Evolutionary conservation across 495 filamentous ascomycete genomes (phyloP), one percentile per base, ranked within the genome.

Genomic region (Hyaloscypha variabilis): DNA sequence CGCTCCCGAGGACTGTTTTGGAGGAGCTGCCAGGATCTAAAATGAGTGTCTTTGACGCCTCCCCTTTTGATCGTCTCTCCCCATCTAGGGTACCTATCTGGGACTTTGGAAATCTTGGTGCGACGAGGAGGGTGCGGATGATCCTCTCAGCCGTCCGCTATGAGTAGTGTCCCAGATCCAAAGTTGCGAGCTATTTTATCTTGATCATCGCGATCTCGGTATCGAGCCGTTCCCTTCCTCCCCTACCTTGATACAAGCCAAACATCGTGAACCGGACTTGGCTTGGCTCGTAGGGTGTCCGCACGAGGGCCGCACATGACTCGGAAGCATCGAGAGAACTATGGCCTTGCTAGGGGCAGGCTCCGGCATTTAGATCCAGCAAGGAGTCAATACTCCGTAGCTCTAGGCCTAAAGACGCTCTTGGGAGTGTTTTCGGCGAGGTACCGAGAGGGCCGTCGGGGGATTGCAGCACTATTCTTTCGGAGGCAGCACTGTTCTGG

Each of bases 181-280:
- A 28, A 14, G 24, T 10, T 29, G 54, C 24, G 17, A 21, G 24
- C 24, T 57, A 57, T 23, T 34, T 25, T 50, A 53, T 53, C 60
- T 28, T 62, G 60, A 62, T 54, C 28, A 54, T 54, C 46, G 6
- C 28, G 46, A 62, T 62, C 50, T 62, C 60, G 60, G 60, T 24
- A 62, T 53, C 8, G 25, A 53, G 26, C 60, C 60, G 49, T 62
- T 30, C 46, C 60, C 36, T 19, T 30, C 49, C 39, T 46, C 14
- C 39, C 39, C 4, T 53, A 19, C 49, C 54, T 26, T 34, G 28
- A 34, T 34, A 34, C 60, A 62, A 36, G 60, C 49, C 51, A n/a
- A n/a, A n/a, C n/a, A n/a, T n/a, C n/a, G n/a, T n/a, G n/a, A n/a
- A n/a, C n/a, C n/a, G n/a, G n/a, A n/a, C n/a, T n/a, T n/a, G n/a